Conservation (phyloP, 2,329 filamentous ascomycete genomes). For the Xylaria sp. region DNA sequence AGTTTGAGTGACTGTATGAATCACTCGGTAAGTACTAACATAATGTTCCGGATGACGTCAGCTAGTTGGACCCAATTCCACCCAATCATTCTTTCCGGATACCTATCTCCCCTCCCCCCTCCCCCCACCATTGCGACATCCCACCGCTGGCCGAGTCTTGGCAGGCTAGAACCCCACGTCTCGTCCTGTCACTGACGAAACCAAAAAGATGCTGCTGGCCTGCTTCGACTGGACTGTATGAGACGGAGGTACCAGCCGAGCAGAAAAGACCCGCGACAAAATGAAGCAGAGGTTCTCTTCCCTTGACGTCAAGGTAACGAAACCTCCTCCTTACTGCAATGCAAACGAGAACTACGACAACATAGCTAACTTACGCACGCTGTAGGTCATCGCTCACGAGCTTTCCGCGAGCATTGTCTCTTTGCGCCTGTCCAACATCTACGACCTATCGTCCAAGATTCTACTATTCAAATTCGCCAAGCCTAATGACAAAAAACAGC, state of each 20-base stretch:
- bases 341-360: neutral
- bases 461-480: slow-evolving; percentile 96
- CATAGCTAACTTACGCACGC: slow-evolving; percentile 5
- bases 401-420: slow-evolving; percentile 80
- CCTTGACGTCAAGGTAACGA: slow-evolving; percentile 64
- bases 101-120: too few species aligned
- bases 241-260: neutral
- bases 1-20: slow-evolving; percentile 11
- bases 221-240: neutral
- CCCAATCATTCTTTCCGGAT: neutral
- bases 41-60: slow-evolving; percentile 5
- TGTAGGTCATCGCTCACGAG: slow-evolving; percentile 91
- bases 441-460: slow-evolving; percentile 95
- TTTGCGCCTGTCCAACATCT: slow-evolving; percentile 90
- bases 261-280: neutral
- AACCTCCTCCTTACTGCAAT: neutral
- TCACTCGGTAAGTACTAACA: slow-evolving; percentile 7
- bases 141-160: slow-evolving; percentile 18
- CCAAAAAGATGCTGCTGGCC: slow-evolving; percentile 4
- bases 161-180: slow-evolving; percentile 32
- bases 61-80: slow-evolving; percentile 4
- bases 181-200: slow-evolving; percentile 6
- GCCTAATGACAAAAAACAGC: slow-evolving; percentile 86
- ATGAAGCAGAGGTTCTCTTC: slow-evolving; percentile 72
- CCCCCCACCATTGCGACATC: slow-evolving; percentile 31